Percentiles rank a stretch among this genome's conserved stretches.
phyloP scores from a whole-genome alignment of 495 filamentous ascomycete genomes.

The Tuber microsphaerosporum region DNA sequence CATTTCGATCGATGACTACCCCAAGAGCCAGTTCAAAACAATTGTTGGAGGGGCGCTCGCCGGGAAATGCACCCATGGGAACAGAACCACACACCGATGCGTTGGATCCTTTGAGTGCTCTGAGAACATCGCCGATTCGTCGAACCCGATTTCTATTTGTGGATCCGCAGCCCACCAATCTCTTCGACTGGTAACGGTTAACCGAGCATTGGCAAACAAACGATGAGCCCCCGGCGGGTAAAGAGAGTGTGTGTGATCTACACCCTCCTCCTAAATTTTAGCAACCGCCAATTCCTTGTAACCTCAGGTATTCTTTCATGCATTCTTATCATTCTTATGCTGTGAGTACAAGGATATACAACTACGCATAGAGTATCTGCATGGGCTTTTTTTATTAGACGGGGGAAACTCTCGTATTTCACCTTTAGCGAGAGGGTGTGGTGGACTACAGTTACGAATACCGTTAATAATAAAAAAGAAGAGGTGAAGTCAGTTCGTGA shows the following conservation, averaged over 20 bases:
- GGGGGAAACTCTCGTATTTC: background rate
- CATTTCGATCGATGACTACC: background rate
- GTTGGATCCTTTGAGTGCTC: background rate
- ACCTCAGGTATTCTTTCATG: background rate
- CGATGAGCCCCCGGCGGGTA: constrained; percentile 1
- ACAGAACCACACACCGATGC: background rate
- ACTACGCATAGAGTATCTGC: background rate
- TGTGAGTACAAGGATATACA: background rate
- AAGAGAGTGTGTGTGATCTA: background rate
- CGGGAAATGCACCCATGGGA: background rate
- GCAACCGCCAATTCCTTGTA: background rate
- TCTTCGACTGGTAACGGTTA: background rate
- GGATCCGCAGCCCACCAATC: background rate
- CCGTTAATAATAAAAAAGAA: background rate
- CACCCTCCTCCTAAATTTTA: background rate
- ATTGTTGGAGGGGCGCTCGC: background rate
- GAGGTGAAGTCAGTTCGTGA: background rate
- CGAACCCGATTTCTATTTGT: background rate
- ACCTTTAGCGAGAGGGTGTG: constrained; percentile 1
- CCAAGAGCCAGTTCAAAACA: background rate
- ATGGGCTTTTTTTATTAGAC: background rate
- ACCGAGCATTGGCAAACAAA: background rate
- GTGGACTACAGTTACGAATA: background rate
- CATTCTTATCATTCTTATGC: background rate
- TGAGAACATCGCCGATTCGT: background rate